A percentile compares a stretch with the other conserved stretches of the same genome.
Evolutionary conservation across 2,329 filamentous ascomycete genomes (phyloP).

Genomic region (Hyphodiscus sp.): DNA sequence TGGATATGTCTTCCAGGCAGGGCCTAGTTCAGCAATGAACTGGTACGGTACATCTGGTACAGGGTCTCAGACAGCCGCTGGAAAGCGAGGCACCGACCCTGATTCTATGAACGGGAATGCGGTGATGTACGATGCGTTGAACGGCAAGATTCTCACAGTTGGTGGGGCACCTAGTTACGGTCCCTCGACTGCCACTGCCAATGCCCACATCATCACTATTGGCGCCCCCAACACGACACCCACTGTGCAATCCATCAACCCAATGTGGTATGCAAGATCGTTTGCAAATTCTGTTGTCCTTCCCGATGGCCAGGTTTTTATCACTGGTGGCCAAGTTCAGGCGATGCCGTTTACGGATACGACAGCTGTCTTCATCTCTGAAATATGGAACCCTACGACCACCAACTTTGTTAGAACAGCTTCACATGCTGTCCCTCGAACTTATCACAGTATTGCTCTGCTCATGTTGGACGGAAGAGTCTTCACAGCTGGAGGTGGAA

Average conservation of each 20-base stretch:
- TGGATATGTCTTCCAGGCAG: slow-evolving; percentile 21
- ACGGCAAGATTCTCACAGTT: slow-evolving; percentile 47
- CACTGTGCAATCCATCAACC: slow-evolving; percentile 28
- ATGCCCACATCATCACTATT: slow-evolving; percentile 46
- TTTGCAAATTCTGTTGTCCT: slow-evolving; percentile 43
- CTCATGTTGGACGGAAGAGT: slow-evolving; percentile 45
- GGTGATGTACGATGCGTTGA: slow-evolving; percentile 50
- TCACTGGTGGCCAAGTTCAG: slow-evolving; percentile 41
- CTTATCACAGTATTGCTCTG: slow-evolving; percentile 44
- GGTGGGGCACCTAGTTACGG: slow-evolving; percentile 45
- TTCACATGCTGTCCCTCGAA: slow-evolving; percentile 36
- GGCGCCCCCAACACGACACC: slow-evolving; percentile 23
- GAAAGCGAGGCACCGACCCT: slow-evolving; percentile 36
- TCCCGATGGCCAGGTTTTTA: slow-evolving; percentile 41
- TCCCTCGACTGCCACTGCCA: slow-evolving; percentile 33
- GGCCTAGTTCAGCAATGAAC: slow-evolving; percentile 40
- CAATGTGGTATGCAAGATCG: slow-evolving; percentile 34
- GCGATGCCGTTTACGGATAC: slow-evolving; percentile 41
- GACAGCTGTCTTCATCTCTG: slow-evolving; percentile 35
- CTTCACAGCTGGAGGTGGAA: slow-evolving; percentile 44
- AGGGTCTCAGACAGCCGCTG: slow-evolving; percentile 37
- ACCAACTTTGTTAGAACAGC: slow-evolving; percentile 35
- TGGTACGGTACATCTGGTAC: slow-evolving; percentile 45
- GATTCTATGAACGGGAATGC: slow-evolving; percentile 50
- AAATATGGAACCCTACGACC: slow-evolving; percentile 39